Percentiles rank a stretch among this genome's conserved stretches.
Conservation (phyloP, 345 rosid genomes). For the Acer saccharum region DNA sequence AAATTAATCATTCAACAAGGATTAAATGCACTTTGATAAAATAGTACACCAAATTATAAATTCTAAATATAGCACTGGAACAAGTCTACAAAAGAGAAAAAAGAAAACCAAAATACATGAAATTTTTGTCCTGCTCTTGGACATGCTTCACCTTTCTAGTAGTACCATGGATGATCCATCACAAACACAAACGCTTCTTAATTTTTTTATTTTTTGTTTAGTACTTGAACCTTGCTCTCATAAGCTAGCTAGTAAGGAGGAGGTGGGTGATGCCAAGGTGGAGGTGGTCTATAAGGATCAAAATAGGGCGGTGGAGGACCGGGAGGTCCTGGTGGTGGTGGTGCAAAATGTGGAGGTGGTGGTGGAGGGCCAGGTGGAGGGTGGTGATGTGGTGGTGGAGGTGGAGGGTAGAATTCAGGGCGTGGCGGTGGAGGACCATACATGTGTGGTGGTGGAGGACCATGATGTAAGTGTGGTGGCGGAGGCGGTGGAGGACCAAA, state of each 20-base stretch:
- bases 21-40: no score
- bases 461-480: neutral
- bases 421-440: slow-evolving; percentile 12
- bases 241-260: slow-evolving; percentile 21
- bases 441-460: slow-evolving; percentile 13
- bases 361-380: slow-evolving; percentile 19
- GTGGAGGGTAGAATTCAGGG: neutral
- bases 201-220: neutral
- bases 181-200: neutral
- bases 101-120: neutral
- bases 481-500: slow-evolving; percentile 15
- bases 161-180: no score
- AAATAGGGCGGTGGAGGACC: slow-evolving; percentile 22
- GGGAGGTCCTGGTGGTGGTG: slow-evolving; percentile 12
- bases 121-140: no score
- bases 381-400: slow-evolving; percentile 15
- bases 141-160: no score
- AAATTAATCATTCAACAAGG: no score
- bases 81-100: no score
- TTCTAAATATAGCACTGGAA: no score
- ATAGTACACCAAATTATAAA: no score
- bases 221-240: neutral
- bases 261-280: slow-evolving; percentile 27
- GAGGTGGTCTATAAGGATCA: slow-evolving; percentile 32
- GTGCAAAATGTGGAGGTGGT: slow-evolving; percentile 22